phyloP scores from a whole-genome alignment of 805 yeast species.

The Schwanniomyces polymorphus region DNA sequence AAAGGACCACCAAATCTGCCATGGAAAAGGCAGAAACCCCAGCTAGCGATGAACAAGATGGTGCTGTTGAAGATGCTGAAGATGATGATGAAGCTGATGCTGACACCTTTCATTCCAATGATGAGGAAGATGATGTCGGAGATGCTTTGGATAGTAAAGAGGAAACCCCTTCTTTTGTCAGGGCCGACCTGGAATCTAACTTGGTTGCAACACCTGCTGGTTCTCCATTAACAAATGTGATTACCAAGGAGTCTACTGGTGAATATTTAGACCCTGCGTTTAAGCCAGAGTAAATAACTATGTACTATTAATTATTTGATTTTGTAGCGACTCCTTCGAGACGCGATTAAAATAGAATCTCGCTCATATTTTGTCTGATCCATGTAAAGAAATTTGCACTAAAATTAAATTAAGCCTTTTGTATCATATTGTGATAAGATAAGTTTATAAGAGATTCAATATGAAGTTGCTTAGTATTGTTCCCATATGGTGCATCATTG shows the following conservation, averaged over 20 bases:
- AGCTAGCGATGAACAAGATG: constrained; percentile 3
- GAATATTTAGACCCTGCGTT: constrained; percentile 21
- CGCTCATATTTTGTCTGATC: not conserved
- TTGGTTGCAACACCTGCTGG: not conserved
- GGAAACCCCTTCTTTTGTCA: not conserved
- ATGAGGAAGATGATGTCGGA: not conserved
- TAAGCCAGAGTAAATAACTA: constrained; percentile 6
- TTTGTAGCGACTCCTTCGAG: not conserved
- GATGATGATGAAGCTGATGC: constrained; percentile 6
- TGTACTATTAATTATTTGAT: constrained; percentile 1
- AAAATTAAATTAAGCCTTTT: not conserved
- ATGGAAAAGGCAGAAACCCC: constrained; percentile 10
- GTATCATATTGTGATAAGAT: not conserved
- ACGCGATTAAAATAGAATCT: not conserved
- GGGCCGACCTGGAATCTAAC: not conserved
- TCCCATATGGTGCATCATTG: constrained; percentile 4
- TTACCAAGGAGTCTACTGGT: constrained; percentile 2
- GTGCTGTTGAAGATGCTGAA: constrained; percentile 3
- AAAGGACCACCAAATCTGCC: constrained; percentile 12
- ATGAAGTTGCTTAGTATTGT: constrained; percentile 5
- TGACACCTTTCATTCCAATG: not conserved
- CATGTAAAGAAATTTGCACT: not conserved
- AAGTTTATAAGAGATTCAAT: not conserved
- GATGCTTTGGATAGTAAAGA: not conserved
- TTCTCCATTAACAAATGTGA: not conserved